phyloP scores from a whole-genome alignment of 768 basidiomycete genomes.

The Boletus pseudopeckii region DNA sequence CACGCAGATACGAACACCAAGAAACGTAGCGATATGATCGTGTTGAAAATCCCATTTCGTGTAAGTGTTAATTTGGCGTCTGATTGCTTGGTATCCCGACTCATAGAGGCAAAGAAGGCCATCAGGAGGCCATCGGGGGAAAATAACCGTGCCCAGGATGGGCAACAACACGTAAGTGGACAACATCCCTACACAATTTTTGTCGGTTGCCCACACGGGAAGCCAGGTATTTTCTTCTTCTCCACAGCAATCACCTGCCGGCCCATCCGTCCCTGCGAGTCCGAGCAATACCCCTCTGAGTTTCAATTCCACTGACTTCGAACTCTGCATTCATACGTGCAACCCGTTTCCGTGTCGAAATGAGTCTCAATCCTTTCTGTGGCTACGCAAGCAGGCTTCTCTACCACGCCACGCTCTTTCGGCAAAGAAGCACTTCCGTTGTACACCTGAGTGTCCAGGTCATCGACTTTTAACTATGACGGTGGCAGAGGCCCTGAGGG shows the following conservation, averaged over 20 bases:
- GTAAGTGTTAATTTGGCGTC: slow-evolving; percentile 6
- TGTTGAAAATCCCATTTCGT: slow-evolving; percentile 22
- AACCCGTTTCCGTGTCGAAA: slow-evolving; percentile 23
- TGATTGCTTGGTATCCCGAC: not conserved
- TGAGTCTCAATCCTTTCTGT: slow-evolving; percentile 25
- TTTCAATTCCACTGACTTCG: slow-evolving; percentile 13
- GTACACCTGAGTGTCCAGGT: slow-evolving; percentile 20
- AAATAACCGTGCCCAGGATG: not conserved
- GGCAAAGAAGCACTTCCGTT: slow-evolving; percentile 18
- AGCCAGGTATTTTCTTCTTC: not conserved
- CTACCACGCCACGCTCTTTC: slow-evolving; percentile 27
- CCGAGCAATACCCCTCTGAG: not conserved
- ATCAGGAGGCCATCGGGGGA: slow-evolving; percentile 6
- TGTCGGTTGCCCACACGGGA: not conserved
- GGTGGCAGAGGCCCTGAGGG: slow-evolving; percentile 14
- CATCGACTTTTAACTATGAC: slow-evolving; percentile 19
- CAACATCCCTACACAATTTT: not conserved
- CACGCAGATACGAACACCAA: slow-evolving; percentile 1
- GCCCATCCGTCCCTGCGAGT: not conserved
- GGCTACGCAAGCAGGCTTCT: slow-evolving; percentile 19
- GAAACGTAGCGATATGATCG: slow-evolving; percentile 21
- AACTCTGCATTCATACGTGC: slow-evolving; percentile 29
- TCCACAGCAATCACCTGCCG: not conserved
- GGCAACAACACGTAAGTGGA: slow-evolving; percentile 14
- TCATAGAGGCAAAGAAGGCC: slow-evolving; percentile 7